Evolutionary conservation across 192 early-diverging fungal genomes (phyloP).

Genomic region (Mortierella antarctica): DNA sequence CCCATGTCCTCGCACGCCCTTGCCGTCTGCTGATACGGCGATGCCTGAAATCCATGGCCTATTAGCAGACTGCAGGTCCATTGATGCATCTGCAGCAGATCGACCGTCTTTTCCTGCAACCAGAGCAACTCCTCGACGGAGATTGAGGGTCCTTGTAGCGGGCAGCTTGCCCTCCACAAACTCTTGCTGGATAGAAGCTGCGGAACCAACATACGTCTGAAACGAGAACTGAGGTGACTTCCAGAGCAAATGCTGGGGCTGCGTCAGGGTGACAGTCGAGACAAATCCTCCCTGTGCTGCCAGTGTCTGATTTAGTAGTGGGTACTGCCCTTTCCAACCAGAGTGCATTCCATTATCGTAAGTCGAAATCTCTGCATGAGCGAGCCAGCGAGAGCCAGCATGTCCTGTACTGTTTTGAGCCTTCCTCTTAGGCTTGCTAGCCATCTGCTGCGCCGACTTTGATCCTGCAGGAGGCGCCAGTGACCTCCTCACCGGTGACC

Average conservation of each 20-base stretch:
- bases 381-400: slow-evolving; percentile 51
- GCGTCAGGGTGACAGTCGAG: slow-evolving; percentile 38
- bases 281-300: slow-evolving; percentile 26
- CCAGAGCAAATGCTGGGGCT: slow-evolving; percentile 60
- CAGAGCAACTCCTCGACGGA: slow-evolving; percentile 54
- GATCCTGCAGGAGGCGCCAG: slow-evolving; percentile 17
- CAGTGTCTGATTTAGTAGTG: slow-evolving; percentile 40
- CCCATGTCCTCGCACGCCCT: slow-evolving; percentile 16
- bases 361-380: slow-evolving; percentile 65
- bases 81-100: slow-evolving; percentile 4
- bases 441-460: neutral
- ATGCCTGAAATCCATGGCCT: slow-evolving; percentile 45
- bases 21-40: slow-evolving; percentile 20
- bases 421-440: slow-evolving; percentile 15
- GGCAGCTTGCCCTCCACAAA: slow-evolving; percentile 54
- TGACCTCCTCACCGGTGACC: slow-evolving; percentile 57
- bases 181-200: slow-evolving; percentile 32
- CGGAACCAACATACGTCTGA: slow-evolving; percentile 55
- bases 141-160: slow-evolving; percentile 53
- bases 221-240: slow-evolving; percentile 61
- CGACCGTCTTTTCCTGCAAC: slow-evolving; percentile 56
- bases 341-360: slow-evolving; percentile 56
- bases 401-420: slow-evolving; percentile 6
- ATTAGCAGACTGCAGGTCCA: slow-evolving; percentile 24
- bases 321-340: slow-evolving; percentile 53